phyloP scores from a whole-genome alignment of 805 yeast genomes.

The Metschnikowia henanensis region DNA sequence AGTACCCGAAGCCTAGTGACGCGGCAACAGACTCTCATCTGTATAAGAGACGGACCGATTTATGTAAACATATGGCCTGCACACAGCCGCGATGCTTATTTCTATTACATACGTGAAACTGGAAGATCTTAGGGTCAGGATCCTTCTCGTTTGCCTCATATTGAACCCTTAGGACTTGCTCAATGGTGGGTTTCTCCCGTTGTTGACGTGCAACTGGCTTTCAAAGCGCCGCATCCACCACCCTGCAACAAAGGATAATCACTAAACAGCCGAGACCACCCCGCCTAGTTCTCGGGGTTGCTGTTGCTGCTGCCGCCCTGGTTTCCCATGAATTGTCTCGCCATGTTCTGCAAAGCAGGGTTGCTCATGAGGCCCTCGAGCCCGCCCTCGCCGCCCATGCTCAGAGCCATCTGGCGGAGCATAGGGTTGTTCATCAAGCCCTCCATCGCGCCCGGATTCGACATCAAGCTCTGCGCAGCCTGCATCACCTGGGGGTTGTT shows the following conservation, averaged over 20 bases:
- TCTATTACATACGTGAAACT: background rate
- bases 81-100: background rate
- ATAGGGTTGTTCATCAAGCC: constrained; percentile 80
- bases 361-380: constrained; percentile 75
- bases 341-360: constrained; percentile 67
- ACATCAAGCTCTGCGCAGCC: constrained; percentile 87
- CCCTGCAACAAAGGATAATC: no score
- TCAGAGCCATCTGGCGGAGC: constrained; percentile 80
- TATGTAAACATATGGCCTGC: constrained; percentile 10
- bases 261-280: no score
- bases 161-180: no score
- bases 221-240: no score
- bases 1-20: background rate
- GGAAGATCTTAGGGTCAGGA: no score
- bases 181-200: no score
- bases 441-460: constrained; percentile 73
- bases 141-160: no score
- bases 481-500: constrained; percentile 78
- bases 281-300: constrained; percentile 1
- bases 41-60: background rate
- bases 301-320: constrained; percentile 6
- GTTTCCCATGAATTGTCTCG: constrained; percentile 67
- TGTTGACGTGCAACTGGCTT: no score
- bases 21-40: constrained; percentile 2
- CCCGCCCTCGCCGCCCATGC: constrained; percentile 56